Base-by-base conservation (phyloP, 129 eudicot species). In the Scalesia atractyloides region DNA sequence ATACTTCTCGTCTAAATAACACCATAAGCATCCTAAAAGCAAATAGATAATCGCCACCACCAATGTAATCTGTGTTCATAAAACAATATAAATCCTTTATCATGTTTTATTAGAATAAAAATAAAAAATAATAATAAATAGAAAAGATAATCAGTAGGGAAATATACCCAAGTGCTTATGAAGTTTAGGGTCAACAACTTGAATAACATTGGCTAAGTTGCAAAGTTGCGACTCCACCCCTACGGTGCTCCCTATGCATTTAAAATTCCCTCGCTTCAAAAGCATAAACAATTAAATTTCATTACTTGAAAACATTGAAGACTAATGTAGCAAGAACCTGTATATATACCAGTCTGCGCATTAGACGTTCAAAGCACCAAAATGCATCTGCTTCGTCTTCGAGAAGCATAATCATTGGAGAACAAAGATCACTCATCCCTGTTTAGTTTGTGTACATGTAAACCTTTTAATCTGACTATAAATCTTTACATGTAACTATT, bases 11-110 rank as follows among this genome's bases (percentile, higher is more conserved):
- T 61, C 99, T 90, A 48, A 94, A 94, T 82, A 94, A 82, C 66
- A 94, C 99, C 99, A 94, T 94, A 49, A 94, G 99, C 99, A 94
- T 94, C 60, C 99, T 84, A 70, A 94, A 76, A 62, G 99, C 99
- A 86, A 94, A 94, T 58, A 94, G 84, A 85, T 94, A 94, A 76
- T 94, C 91, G 49, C 99, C 97, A 26, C 97, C 97, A 77, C 99
- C 99, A 20, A 94, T 78, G 47, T 75, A 64, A 63, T 94, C 99
- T 94, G 88, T 69, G 60, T 39, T 60, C 79, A 33, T 58, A 46
- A 44, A 68, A 37, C 62, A 56, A 60, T 33, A 56, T 13, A 30
- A 68, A 12, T 70, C 30, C 12, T 78, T 69, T 39, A 61, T 7
- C 49, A 61, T 30, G 15, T 61, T 63, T 20, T 5, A 59, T 68